These are phyloP conservation scores for Neonectria coccinea DNA, from an alignment of 2,329 filamentous ascomycete species.

Conservation along the genomic window DNA sequence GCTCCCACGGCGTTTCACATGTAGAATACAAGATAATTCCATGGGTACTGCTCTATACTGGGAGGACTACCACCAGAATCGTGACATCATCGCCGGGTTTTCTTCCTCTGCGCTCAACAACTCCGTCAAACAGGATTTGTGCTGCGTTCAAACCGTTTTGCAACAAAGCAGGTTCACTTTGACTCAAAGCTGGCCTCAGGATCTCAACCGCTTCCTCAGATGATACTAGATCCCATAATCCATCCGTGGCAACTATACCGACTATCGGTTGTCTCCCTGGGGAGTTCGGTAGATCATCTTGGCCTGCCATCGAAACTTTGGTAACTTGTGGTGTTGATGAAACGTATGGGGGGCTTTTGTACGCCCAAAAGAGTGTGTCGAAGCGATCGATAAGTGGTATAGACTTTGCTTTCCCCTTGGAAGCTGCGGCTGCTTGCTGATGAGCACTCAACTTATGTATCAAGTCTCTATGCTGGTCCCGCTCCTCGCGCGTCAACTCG, in stretches of 20 bases:
- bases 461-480: slow-evolving; percentile 10
- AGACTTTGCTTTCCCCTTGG: slow-evolving; percentile 7
- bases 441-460: slow-evolving; percentile 9
- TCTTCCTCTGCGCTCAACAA: slow-evolving; percentile 3
- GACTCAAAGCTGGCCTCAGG: neutral
- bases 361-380: slow-evolving; percentile 15
- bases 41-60: neutral
- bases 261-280: neutral
- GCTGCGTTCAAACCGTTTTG: neutral
- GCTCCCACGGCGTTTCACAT: too few relatives aligned
- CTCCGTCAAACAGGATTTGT: slow-evolving; percentile 6
- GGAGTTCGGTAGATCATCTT: neutral
- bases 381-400: slow-evolving; percentile 14
- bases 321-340: slow-evolving; percentile 11
- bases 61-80: slow-evolving; percentile 5
- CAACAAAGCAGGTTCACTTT: neutral
- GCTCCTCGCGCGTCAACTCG: slow-evolving; percentile 1
- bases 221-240: slow-evolving; percentile 13
- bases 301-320: neutral
- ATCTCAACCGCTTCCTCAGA: slow-evolving; percentile 7
- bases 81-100: slow-evolving; percentile 20
- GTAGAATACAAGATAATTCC: too few relatives aligned
- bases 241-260: slow-evolving; percentile 9
- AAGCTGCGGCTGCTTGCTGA: slow-evolving; percentile 6
- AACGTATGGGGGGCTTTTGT: slow-evolving; percentile 10